Evolutionary conservation across 169 alveolate species (phyloP).

Genomic region (Plasmodium vivax): DNA sequence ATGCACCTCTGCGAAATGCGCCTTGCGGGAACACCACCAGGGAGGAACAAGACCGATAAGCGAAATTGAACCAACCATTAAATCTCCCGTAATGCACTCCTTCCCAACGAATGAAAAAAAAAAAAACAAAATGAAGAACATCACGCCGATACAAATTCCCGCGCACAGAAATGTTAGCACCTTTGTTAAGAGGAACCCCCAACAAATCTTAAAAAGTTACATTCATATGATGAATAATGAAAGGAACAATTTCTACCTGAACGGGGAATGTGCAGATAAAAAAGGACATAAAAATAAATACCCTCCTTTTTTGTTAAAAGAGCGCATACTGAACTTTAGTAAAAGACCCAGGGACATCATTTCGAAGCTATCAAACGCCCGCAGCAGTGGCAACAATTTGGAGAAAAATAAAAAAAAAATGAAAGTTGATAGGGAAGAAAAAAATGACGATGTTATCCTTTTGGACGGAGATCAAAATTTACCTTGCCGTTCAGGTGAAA

Average conservation of each 20-base stretch:
- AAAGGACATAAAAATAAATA: background rate
- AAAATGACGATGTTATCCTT: background rate
- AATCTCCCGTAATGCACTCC: background rate
- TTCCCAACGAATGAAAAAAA: background rate
- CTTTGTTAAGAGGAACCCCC: background rate
- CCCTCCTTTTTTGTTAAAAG: background rate
- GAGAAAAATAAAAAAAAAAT: slow-evolving; percentile 1
- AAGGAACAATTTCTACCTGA: background rate
- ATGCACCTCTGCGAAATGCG: background rate
- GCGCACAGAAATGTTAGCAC: background rate
- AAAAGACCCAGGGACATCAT: background rate
- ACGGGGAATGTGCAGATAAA: background rate
- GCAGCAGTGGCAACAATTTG: background rate
- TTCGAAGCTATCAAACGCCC: background rate
- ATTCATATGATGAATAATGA: background rate
- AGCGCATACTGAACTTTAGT: background rate
- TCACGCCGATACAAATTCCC: background rate
- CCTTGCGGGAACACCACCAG: background rate
- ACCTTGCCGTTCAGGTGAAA: slow-evolving; percentile 11
- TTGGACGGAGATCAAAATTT: background rate
- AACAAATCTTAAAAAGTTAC: background rate
- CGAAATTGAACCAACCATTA: background rate
- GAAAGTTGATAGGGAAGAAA: background rate
- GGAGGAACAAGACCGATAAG: background rate
- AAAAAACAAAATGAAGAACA: background rate